Percentiles rank a stretch among this genome's conserved stretches.
phyloP scores from a whole-genome alignment of 169 alveolate genomes.

The Eimeria maxima region DNA sequence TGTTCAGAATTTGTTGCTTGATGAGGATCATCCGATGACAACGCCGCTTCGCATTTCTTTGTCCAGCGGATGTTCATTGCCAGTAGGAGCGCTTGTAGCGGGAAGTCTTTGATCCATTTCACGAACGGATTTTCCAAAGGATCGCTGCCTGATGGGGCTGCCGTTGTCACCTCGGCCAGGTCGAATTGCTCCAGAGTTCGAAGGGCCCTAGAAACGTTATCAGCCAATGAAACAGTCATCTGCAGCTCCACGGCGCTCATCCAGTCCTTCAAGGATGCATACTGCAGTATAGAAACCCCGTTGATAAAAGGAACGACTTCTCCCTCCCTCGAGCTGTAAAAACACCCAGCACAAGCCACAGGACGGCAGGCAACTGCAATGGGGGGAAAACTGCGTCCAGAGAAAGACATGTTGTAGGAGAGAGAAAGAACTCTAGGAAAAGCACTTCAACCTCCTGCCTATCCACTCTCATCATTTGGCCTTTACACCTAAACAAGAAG shows the following conservation, averaged over 20 bases:
- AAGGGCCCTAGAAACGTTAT: conserved; percentile 90
- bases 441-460: background rate
- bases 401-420: background rate
- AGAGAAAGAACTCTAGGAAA: background rate
- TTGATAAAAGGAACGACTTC: conserved; percentile 91
- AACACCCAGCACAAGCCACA: background rate
- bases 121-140: conserved; percentile 56
- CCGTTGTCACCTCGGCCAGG: conserved; percentile 29
- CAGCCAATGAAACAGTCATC: conserved; percentile 92
- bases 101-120: conserved; percentile 89
- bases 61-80: conserved; percentile 94
- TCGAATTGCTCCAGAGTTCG: conserved; percentile 79
- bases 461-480: background rate
- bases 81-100: conserved; percentile 93
- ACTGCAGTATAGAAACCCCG: conserved; percentile 89
- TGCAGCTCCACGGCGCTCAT: conserved; percentile 91
- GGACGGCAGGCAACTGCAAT: background rate
- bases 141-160: conserved; percentile 24
- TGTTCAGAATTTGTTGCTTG: background rate
- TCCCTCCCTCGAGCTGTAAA: conserved; percentile 79
- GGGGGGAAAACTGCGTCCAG: background rate
- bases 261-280: conserved; percentile 95
- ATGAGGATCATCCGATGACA: conserved; percentile 26
- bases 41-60: conserved; percentile 89
- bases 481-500: background rate